These are phyloP conservation scores for Lanzia echinophila DNA, from an alignment of 2,329 filamentous ascomycete species.

Conservation along the genomic window DNA sequence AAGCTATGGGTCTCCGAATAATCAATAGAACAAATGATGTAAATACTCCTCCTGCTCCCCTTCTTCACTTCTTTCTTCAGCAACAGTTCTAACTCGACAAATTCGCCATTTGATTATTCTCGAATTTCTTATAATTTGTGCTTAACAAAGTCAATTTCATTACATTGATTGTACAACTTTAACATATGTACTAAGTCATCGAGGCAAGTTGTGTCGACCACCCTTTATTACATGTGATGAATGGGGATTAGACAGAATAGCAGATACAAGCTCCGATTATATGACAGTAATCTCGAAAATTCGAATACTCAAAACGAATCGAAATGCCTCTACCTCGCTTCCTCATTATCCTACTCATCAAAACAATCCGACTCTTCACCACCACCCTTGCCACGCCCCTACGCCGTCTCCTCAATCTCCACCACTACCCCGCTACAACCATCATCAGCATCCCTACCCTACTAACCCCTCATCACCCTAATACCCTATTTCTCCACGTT, in stretches of 20 bases:
- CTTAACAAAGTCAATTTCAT: too few relatives aligned
- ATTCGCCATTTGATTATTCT: too few relatives aligned
- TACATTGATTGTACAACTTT: too few relatives aligned
- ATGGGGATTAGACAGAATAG: neutral
- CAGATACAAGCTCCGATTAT: neutral
- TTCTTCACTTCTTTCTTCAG: too few relatives aligned
- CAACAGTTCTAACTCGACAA: too few relatives aligned
- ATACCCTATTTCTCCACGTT: neutral
- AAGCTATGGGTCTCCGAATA: too few relatives aligned
- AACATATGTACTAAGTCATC: too few relatives aligned
- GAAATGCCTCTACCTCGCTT: constrained; percentile 1
- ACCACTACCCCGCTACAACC: neutral
- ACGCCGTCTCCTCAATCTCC: neutral
- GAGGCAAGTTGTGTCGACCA: too few relatives aligned
- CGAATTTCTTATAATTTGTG: too few relatives aligned
- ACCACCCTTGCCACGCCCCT: neutral
- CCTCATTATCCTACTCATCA: neutral
- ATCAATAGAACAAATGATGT: too few relatives aligned
- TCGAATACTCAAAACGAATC: neutral
- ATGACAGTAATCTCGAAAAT: neutral
- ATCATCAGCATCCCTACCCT: neutral
- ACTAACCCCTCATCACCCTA: neutral
- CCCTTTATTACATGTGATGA: too few relatives aligned
- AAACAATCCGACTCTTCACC: constrained; percentile 2
- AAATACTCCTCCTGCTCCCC: too few relatives aligned